Percentiles rank a stretch among this genome's conserved stretches.
phyloP scores from a whole-genome alignment of 2,329 filamentous ascomycete genomes.

The Davidsoniella neocaledoniae region DNA sequence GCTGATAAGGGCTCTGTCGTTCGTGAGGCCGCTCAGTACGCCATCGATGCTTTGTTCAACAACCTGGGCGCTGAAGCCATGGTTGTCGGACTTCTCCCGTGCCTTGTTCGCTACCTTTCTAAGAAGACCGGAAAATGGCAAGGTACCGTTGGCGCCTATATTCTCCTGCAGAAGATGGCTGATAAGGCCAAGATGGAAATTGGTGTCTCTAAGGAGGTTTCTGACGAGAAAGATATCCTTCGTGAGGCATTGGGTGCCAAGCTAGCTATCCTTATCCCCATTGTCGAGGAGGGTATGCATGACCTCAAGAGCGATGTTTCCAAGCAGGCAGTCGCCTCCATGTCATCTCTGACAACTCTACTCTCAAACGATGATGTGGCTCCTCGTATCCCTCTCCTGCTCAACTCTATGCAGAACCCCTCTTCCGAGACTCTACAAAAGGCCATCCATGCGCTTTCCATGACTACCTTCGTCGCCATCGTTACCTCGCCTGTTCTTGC shows the following conservation, averaged over 20 bases:
- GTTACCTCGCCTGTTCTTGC: slow-evolving; percentile 93
- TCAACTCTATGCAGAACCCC: slow-evolving; percentile 91
- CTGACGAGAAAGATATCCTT: slow-evolving; percentile 73
- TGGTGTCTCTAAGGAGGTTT: slow-evolving; percentile 63
- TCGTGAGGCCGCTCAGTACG: slow-evolving; percentile 83
- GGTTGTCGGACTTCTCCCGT: slow-evolving; percentile 65
- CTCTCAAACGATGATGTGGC: slow-evolving; percentile 95
- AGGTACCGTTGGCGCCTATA: slow-evolving; percentile 73
- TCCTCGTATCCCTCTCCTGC: slow-evolving; percentile 75
- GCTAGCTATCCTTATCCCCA: slow-evolving; percentile 71
- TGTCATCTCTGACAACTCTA: slow-evolving; percentile 77
- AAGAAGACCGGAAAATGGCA: slow-evolving; percentile 94
- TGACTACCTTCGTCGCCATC: slow-evolving; percentile 95
- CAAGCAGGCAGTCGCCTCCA: slow-evolving; percentile 83
- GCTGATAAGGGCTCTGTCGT: slow-evolving; percentile 82
- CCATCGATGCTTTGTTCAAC: slow-evolving; percentile 72
- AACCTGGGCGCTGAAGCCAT: slow-evolving; percentile 68
- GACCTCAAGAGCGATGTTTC: slow-evolving; percentile 79
- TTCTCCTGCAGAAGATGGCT: slow-evolving; percentile 80
- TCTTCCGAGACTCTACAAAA: slow-evolving; percentile 79
- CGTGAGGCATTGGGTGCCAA: slow-evolving; percentile 80
- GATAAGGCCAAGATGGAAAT: slow-evolving; percentile 80
- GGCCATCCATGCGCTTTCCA: slow-evolving; percentile 88
- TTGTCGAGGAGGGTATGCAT: slow-evolving; percentile 89
- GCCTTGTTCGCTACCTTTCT: slow-evolving; percentile 55